Evolutionary conservation across 371 early-diverging fungal species (phyloP).

Genomic region (Apophysomyces elegans): DNA sequence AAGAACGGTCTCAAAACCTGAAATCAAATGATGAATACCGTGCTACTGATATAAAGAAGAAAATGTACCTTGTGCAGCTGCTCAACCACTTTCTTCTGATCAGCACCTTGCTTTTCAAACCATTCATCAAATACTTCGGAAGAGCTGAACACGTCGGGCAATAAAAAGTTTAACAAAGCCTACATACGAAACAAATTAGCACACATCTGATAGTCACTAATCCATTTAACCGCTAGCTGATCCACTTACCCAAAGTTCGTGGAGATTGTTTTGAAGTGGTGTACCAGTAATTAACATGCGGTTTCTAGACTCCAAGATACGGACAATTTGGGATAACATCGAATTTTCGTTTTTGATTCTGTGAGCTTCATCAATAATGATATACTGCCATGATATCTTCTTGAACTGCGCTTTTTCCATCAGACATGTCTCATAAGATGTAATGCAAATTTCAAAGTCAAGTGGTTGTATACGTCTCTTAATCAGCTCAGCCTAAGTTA

Average conservation of each 20-base stretch:
- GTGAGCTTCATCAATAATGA: conserved; percentile 99
- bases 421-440: conserved; percentile 98
- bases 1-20: conserved; percentile 92
- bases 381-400: conserved; percentile 91
- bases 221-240: background rate
- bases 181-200: conserved; percentile 7
- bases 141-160: conserved; percentile 94
- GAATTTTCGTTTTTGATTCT: conserved; percentile 99
- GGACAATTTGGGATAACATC: conserved; percentile 90
- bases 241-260: conserved; percentile 90
- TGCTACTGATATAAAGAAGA: background rate
- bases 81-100: conserved; percentile 84
- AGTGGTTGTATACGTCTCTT: conserved; percentile 58
- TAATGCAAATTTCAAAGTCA: conserved; percentile 95
- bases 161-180: conserved; percentile 96
- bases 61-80: conserved; percentile 87
- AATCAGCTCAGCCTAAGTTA: conserved; percentile 57
- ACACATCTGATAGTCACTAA: background rate
- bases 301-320: conserved; percentile 85
- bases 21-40: background rate
- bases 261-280: conserved; percentile 98
- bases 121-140: conserved; percentile 93
- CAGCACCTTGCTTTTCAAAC: conserved; percentile 78
- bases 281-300: conserved; percentile 99
- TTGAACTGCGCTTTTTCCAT: conserved; percentile 86